Evolutionary conservation across 495 filamentous ascomycete genomes (phyloP).

Genomic region (Lasiosphaeris hirsuta): DNA sequence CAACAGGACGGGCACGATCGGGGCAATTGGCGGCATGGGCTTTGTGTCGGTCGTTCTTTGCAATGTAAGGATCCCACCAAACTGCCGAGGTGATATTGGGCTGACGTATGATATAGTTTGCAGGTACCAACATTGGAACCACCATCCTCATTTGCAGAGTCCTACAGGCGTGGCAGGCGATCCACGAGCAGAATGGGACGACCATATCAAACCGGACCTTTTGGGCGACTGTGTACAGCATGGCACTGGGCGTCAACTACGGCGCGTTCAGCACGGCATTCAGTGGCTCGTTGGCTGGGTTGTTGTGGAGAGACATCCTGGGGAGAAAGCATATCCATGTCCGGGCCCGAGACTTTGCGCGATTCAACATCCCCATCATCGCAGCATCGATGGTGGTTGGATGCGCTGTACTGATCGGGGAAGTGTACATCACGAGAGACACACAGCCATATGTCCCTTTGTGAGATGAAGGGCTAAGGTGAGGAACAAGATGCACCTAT

Average conservation of each 20-base stretch:
- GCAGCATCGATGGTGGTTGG: constrained; percentile 61
- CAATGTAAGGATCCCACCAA: constrained; percentile 51
- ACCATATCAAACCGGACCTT: constrained; percentile 57
- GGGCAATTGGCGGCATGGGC: constrained; percentile 62
- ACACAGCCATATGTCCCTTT: constrained; percentile 4
- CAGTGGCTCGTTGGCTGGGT: constrained; percentile 61
- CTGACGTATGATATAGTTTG: constrained; percentile 46
- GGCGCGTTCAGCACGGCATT: constrained; percentile 66
- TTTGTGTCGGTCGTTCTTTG: constrained; percentile 64
- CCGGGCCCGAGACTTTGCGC: constrained; percentile 54
- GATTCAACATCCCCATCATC: constrained; percentile 64
- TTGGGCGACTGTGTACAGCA: constrained; percentile 64
- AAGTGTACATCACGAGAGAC: constrained; percentile 51
- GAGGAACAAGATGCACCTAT: no score
- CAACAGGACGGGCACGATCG: constrained; percentile 58
- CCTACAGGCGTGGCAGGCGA: constrained; percentile 58
- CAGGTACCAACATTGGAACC: constrained; percentile 68
- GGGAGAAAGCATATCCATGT: constrained; percentile 60
- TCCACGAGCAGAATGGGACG: constrained; percentile 42
- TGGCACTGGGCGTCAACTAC: constrained; percentile 67
- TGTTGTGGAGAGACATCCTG: constrained; percentile 66
- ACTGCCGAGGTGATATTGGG: background rate
- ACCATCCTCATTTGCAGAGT: constrained; percentile 64
- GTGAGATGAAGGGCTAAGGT: no score
- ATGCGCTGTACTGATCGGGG: constrained; percentile 53